Evolutionary conservation across 2,329 filamentous ascomycete species (phyloP).

Genomic region (Aspergillus nomiae): DNA sequence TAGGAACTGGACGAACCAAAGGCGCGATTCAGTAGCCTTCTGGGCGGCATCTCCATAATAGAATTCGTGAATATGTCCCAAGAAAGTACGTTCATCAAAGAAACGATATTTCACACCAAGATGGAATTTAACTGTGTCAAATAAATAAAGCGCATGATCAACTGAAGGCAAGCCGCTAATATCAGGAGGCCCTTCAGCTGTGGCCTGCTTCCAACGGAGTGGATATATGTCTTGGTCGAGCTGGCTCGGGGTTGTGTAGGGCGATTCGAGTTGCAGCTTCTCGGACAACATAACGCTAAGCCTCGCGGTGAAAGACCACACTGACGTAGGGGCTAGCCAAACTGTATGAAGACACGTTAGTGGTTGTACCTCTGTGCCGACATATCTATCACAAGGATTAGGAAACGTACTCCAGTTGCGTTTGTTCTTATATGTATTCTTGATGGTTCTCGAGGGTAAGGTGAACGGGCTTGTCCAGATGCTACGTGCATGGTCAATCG

Average conservation of each 20-base stretch:
- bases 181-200: conserved; percentile 27
- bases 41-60: conserved; percentile 21
- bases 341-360: conserved; percentile 10
- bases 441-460: conserved; percentile 23
- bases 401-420: conserved; percentile 38
- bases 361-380: neutral
- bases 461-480: conserved; percentile 29
- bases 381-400: neutral
- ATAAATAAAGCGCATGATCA: conserved; percentile 25
- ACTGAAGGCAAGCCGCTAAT: conserved; percentile 37
- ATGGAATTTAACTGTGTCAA: conserved; percentile 41
- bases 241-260: conserved; percentile 24
- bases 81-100: conserved; percentile 37
- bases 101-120: conserved; percentile 40
- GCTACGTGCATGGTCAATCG: conserved; percentile 12
- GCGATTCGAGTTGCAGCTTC: conserved; percentile 28
- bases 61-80: conserved; percentile 27
- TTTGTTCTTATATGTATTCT: conserved; percentile 20
- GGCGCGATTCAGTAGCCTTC: conserved; percentile 22
- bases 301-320: conserved; percentile 29
- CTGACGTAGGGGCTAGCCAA: conserved; percentile 26
- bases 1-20: conserved; percentile 27
- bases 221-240: conserved; percentile 35
- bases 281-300: conserved; percentile 27
- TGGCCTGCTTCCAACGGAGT: conserved; percentile 15